Evolutionary conservation across 1,284 basidiomycete species (phyloP), one percentile per base, ranked within the genome.

Genomic region (Irpex sp.): DNA sequence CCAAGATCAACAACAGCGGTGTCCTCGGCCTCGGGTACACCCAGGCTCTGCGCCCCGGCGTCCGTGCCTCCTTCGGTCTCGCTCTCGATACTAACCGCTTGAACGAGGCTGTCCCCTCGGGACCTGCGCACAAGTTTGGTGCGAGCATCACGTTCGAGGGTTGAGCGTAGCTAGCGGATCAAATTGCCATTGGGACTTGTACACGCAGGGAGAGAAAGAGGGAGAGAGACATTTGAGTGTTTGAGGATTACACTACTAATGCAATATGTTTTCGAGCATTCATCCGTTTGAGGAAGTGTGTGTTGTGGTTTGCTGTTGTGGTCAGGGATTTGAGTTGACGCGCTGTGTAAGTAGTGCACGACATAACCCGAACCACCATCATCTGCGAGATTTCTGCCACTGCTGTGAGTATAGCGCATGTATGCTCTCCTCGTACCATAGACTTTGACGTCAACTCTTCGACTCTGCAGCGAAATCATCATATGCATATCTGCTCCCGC

Each of bases 1-100:
- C 95, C 73, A 99, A 99, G 88, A 97, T 99, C 82, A 98, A 97
- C 89, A 97, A 97, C 83, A 78, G 88, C 68, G 96, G 96, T 84
- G 85, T 96, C 74, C 85, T 97, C 69, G 90, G 87, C 71, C 87
- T 96, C 69, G 93, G 88, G 70, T 96, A 97, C 85, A 96, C 94
- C 59, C 96, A 97, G 82, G 81, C 87, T 54, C 92, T 98, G 74
- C 90, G 96, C 72, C 96, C 96, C 59, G 97, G 97, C 75, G 95
- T 99, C 75, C 96, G 94, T 80, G 93, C 94, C 63, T 87, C 92
- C 66, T 96, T 98, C 79, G 95, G 96, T 81, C 85, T 96, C 72
- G 93, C 94, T 68, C 83, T 96, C 68, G 94, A 97, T 81, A 96
- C 94, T 66, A 90, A 92, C 80, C 88, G 91, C 71, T 80, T 96